A percentile compares a stretch with the other conserved stretches of the same genome.
phyloP scores from a whole-genome alignment of 305 asterid species.

The Fraxinus greggii region DNA sequence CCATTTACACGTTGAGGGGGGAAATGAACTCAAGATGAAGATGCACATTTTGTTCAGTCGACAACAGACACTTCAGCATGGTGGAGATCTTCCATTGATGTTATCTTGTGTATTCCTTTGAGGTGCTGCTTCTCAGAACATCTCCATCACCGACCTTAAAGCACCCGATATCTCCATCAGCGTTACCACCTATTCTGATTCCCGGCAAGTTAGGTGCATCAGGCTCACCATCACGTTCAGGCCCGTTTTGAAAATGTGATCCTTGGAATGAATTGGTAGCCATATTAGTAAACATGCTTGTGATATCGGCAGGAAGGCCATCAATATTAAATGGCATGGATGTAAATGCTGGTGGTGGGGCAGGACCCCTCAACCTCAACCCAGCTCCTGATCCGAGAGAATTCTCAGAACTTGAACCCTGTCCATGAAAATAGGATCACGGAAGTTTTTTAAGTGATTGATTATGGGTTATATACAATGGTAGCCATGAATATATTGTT shows the following conservation, averaged over 20 bases:
- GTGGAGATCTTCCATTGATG: conserved; percentile 39
- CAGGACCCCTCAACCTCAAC: conserved; percentile 41
- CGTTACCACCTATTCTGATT: conserved; percentile 40
- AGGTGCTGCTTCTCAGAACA: conserved; percentile 53
- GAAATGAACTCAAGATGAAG: conserved; percentile 11
- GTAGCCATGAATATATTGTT: not conserved
- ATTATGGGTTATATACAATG: not conserved
- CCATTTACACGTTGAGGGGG: not conserved
- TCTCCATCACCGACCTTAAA: conserved; percentile 69
- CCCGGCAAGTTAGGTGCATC: conserved; percentile 37
- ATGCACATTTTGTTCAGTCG: not conserved
- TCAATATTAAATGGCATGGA: conserved; percentile 51
- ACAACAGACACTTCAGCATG: conserved; percentile 28
- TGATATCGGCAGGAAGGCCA: conserved; percentile 41
- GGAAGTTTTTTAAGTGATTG: not conserved
- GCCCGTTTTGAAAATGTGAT: conserved; percentile 34
- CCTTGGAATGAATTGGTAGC: conserved; percentile 36
- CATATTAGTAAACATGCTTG: conserved; percentile 52
- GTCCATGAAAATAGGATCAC: conserved; percentile 6
- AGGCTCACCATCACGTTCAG: conserved; percentile 29
- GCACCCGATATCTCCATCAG: conserved; percentile 54
- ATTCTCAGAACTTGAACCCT: conserved; percentile 54
- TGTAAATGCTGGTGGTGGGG: conserved; percentile 37
- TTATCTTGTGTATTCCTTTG: conserved; percentile 40
- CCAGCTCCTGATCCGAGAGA: conserved; percentile 29